Conservation (phyloP, 2,329 filamentous ascomycete species). For the Clathrospora elynae region DNA sequence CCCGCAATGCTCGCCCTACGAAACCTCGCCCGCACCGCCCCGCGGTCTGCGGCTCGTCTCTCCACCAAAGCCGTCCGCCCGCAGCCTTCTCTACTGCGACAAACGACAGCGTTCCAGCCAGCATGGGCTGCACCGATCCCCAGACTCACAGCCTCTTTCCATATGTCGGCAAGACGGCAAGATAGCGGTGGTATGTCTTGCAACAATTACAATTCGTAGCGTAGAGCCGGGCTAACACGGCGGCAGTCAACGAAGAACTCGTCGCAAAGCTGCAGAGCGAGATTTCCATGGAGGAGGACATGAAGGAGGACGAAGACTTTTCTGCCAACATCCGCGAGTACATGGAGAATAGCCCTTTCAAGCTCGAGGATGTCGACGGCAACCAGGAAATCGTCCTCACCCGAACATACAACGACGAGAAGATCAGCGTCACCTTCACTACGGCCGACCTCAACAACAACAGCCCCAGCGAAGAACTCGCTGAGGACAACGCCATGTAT, state of each 20-base stretch:
- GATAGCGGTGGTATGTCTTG: constrained; percentile 32
- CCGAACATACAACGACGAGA: constrained; percentile 84
- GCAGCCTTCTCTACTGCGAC: constrained; percentile 43
- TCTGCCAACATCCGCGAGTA: constrained; percentile 85
- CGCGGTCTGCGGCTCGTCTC: constrained; percentile 51
- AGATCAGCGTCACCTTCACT: constrained; percentile 84
- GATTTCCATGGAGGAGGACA: constrained; percentile 71
- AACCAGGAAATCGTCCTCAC: constrained; percentile 86
- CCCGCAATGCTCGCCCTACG: constrained; percentile 53
- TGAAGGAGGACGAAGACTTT: constrained; percentile 72
- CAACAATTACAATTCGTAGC: background rate
- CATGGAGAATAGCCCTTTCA: constrained; percentile 80
- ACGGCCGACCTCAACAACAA: constrained; percentile 75
- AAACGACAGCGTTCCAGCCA: constrained; percentile 41
- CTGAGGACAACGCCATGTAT: constrained; percentile 57
- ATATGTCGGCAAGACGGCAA: constrained; percentile 50
- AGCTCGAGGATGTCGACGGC: constrained; percentile 78
- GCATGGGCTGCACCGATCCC: constrained; percentile 40
- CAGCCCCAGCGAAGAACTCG: constrained; percentile 52
- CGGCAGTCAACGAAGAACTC: constrained; percentile 71
- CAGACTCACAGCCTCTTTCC: constrained; percentile 50
- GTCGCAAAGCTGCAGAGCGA: constrained; percentile 74
- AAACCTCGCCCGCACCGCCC: constrained; percentile 52
- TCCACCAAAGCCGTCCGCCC: constrained; percentile 47
- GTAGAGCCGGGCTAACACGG: constrained; percentile 19